Base-by-base conservation (phyloP, 1,284 basidiomycete genomes). In the Trichosporon inkin region DNA sequence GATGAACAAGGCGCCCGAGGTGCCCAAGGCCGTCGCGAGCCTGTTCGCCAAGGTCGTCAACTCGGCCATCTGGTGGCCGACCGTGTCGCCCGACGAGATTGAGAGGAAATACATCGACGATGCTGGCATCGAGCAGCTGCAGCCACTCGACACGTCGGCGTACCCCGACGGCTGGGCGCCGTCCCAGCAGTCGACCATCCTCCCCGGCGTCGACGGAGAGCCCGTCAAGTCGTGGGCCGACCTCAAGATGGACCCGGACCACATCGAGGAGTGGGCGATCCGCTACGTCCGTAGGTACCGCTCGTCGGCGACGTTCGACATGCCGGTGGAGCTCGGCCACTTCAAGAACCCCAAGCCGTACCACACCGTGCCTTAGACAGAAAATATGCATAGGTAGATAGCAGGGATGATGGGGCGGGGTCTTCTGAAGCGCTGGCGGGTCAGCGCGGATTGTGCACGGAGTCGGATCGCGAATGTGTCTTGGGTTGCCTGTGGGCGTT, bases 211-310 rank as follows among this genome's bases (percentile, higher is more conserved):
- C n/a, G 72, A 79, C 63, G 77, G 77, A n/a, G 76, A 78, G 64
- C 62, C 69, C 7, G 64, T 75, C 58, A 81, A 82, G 75, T 74
- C 76, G 60, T 84, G 79, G 70, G 77, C 77, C 6, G 81, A 84
- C 57, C 71, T 84, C 47, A 77, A 77, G 56, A 83, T 84, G 58
- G 81, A 83, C 52, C 94, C 95, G 36, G 86, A 90, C 66, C 86
- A 87, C 70, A 84, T 99, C 63, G 95, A 98, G 81, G 85, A 89
- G 64, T 86, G 90, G 64, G 94, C 93, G 14, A 89, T 97, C 78
- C 86, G 86, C 66, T 96, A 95, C 79, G 82, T 99, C 68, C 85
- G 94, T 76, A 84, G 90, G 74, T 97, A 90, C 82, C 86, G 95
- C 71, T 85, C 86, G 65, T 85, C 89, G 39, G 71, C 74, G 22